Evolutionary conservation across 1,284 basidiomycete species (phyloP).

Genomic region (Phellinidium pouzarii): DNA sequence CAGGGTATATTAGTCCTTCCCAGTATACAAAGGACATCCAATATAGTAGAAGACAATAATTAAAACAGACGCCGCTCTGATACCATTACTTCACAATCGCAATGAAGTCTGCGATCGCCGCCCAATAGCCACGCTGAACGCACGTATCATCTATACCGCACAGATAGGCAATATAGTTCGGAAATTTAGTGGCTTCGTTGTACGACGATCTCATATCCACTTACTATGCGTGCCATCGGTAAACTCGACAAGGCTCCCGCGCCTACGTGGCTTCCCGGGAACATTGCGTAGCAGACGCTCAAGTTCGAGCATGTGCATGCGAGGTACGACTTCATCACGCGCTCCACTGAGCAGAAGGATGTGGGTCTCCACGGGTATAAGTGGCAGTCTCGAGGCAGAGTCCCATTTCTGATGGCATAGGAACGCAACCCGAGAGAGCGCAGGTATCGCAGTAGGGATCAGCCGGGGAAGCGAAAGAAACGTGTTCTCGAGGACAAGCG

Average conservation of each 20-base stretch:
- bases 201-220: conserved; percentile 25
- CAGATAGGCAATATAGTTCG: not conserved
- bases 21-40: not conserved
- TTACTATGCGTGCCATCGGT: conserved; percentile 62
- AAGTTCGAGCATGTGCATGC: conserved; percentile 76
- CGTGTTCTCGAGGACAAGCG: conserved; percentile 90
- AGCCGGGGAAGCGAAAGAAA: conserved; percentile 78
- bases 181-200: not conserved
- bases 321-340: conserved; percentile 81
- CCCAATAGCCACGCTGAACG: conserved; percentile 61
- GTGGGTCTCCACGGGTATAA: conserved; percentile 65
- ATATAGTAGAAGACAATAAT: not conserved
- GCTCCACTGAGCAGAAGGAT: conserved; percentile 84
- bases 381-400: conserved; percentile 61
- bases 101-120: conserved; percentile 52
- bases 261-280: conserved; percentile 36
- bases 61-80: not conserved
- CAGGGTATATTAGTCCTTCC: not conserved
- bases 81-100: conserved; percentile 25
- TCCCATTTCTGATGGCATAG: conserved; percentile 92
- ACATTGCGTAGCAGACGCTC: conserved; percentile 39
- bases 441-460: conserved; percentile 77
- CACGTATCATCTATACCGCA: conserved; percentile 57
- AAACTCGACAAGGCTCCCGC: conserved; percentile 57
- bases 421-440: conserved; percentile 72